A percentile compares a stretch with the other conserved stretches of the same genome.
These are phyloP conservation scores for Rhodosorus marinus DNA, from an alignment of 23 red algal genomes.

Conservation along the genomic window DNA sequence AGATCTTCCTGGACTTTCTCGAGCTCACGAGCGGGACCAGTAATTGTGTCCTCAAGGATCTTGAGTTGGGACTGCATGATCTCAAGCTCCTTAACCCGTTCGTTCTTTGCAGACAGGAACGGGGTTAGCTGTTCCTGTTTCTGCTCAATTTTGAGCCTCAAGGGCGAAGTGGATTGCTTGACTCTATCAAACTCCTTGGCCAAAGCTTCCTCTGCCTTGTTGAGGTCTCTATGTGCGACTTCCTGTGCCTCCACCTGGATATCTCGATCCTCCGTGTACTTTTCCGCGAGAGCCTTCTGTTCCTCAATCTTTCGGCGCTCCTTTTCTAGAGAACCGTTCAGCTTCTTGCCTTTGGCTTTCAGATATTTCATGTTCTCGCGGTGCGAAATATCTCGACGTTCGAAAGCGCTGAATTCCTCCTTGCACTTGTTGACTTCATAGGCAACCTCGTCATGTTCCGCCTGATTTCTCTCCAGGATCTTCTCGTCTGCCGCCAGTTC, in stretches of 20 bases:
- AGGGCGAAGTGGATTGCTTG: neutral
- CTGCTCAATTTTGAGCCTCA: neutral
- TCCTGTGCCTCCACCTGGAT: neutral
- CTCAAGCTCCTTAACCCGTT: no score
- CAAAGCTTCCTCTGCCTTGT: neutral
- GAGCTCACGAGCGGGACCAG: no score
- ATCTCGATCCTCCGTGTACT: neutral
- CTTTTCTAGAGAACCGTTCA: neutral
- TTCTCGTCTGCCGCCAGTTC: constrained; percentile 11
- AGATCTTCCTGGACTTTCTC: no score
- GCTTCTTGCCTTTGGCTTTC: constrained; percentile 46
- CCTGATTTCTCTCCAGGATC: constrained; percentile 17
- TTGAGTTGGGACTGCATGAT: no score
- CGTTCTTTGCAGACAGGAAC: no score
- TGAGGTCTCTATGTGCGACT: neutral
- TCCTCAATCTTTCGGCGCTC: constrained; percentile 3
- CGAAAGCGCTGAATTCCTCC: constrained; percentile 34
- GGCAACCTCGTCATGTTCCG: constrained; percentile 10
- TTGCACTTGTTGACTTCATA: constrained; percentile 19
- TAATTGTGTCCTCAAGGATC: no score
- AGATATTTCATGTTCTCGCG: constrained; percentile 61
- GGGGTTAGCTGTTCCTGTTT: no score
- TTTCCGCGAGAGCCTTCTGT: neutral
- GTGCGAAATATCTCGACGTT: constrained; percentile 62
- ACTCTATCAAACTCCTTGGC: neutral